Evolutionary conservation across 495 filamentous ascomycete genomes (phyloP).

Genomic region (Jackrogersella minutella): DNA sequence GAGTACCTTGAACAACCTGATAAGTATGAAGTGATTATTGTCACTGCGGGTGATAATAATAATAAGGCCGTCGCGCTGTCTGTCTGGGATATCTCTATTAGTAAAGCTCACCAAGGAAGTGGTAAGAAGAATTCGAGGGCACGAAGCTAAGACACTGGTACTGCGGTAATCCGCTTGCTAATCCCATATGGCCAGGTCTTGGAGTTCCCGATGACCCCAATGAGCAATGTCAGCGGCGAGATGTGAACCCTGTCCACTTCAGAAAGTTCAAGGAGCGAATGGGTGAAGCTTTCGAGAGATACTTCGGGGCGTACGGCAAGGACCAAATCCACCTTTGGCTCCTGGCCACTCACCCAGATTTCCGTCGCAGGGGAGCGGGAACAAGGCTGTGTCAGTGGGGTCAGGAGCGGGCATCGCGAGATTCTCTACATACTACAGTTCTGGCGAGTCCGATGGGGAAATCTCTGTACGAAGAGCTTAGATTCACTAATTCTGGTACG

Average conservation of each 20-base stretch:
- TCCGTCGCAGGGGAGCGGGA: conserved; percentile 46
- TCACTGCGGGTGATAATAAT: conserved; percentile 42
- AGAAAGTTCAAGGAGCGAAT: conserved; percentile 43
- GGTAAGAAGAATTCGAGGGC: conserved; percentile 40
- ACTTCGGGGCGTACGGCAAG: conserved; percentile 41
- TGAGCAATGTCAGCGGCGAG: conserved; percentile 18
- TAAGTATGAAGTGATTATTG: conserved; percentile 49
- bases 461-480: conserved; percentile 44
- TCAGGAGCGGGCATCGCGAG: conserved; percentile 38
- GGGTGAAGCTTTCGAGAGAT: conserved; percentile 36
- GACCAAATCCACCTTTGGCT: conserved; percentile 50
- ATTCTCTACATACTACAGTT: conserved; percentile 41
- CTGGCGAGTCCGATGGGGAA: conserved; percentile 52
- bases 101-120: conserved; percentile 43
- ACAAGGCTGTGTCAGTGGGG: conserved; percentile 46
- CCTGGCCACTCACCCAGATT: conserved; percentile 45
- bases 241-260: conserved; percentile 47
- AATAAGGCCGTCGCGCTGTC: conserved; percentile 41
- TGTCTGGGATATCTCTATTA: conserved; percentile 48
- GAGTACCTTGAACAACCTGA: conserved; percentile 47
- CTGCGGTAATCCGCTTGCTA: conserved; percentile 19
- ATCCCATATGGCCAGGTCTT: conserved; percentile 25
- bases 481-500: conserved; percentile 29
- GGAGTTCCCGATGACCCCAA: conserved; percentile 17
- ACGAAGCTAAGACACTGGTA: background rate